A percentile compares a stretch with the other conserved stretches of the same genome.
Conservation (phyloP, 2,329 filamentous ascomycete genomes). For the Dactylellina sp. region DNA sequence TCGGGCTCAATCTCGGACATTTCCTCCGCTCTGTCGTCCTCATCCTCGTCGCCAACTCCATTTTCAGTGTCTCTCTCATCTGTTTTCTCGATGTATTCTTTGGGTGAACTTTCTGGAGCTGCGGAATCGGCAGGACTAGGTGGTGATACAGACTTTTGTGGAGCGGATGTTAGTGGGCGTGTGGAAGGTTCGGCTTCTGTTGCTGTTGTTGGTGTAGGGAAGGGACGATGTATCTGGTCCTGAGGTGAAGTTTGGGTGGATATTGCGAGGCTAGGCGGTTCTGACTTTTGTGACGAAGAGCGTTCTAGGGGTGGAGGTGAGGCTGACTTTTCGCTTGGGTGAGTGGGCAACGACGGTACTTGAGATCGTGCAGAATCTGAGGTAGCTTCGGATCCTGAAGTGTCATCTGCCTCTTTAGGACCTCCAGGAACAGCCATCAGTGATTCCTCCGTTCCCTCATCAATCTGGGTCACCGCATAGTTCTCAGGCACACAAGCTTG, state of each 20-base stretch:
- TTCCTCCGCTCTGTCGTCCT: conserved; percentile 14
- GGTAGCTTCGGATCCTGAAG: conserved; percentile 15
- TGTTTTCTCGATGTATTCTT: background rate
- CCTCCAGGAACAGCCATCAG: background rate
- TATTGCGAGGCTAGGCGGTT: conserved; percentile 52
- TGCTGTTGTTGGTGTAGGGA: conserved; percentile 52
- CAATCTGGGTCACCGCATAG: background rate
- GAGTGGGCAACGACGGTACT: conserved; percentile 31
- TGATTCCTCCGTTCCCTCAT: conserved; percentile 12
- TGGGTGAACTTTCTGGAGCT: background rate
- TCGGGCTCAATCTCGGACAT: conserved; percentile 21
- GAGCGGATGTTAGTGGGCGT: conserved; percentile 28
- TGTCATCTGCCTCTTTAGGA: conserved; percentile 44
- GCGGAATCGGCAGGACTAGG: conserved; percentile 51
- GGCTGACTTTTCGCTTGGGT: conserved; percentile 39
- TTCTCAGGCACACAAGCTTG: background rate
- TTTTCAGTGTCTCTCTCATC: background rate
- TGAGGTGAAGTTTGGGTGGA: conserved; percentile 40
- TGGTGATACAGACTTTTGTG: conserved; percentile 40
- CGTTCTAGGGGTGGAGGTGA: conserved; percentile 39
- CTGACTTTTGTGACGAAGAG: conserved; percentile 37
- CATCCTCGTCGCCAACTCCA: conserved; percentile 4
- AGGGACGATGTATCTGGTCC: conserved; percentile 42
- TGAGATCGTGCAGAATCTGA: conserved; percentile 24
- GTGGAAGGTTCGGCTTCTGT: conserved; percentile 35